Evolutionary conservation across 345 rosid species (phyloP).

Genomic region (Melaleuca alternifolia): DNA sequence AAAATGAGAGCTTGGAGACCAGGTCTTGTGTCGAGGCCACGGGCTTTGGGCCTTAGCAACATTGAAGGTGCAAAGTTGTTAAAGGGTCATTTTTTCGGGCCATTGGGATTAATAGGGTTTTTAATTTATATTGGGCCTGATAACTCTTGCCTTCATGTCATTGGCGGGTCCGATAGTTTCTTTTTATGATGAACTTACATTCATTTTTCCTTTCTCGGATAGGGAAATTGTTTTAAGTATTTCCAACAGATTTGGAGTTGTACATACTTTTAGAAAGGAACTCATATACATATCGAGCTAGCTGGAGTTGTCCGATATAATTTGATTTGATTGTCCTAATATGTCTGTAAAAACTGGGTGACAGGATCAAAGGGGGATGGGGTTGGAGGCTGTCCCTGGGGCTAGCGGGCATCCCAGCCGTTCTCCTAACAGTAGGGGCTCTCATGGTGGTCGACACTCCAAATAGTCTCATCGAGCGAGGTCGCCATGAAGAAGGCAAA

Average conservation of each 20-base stretch:
- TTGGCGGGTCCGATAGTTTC: not conserved
- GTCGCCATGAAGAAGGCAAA: constrained; percentile 74
- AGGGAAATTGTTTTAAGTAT: too few relatives aligned
- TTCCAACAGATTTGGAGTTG: too few relatives aligned
- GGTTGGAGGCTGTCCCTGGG: constrained; percentile 96
- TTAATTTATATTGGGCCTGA: not conserved
- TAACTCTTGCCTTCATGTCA: not conserved
- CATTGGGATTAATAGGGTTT: not conserved
- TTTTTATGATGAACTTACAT: too few relatives aligned
- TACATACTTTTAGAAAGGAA: not conserved
- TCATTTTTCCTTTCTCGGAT: too few relatives aligned
- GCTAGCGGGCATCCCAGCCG: constrained; percentile 87
- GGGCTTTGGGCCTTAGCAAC: too few relatives aligned
- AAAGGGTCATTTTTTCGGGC: not conserved
- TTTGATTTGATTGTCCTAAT: not conserved
- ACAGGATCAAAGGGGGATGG: constrained; percentile 73
- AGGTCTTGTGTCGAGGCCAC: too few relatives aligned
- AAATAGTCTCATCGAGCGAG: constrained; percentile 87
- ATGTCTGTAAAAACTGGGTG: not conserved
- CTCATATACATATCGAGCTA: not conserved
- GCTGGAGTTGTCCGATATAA: too few relatives aligned
- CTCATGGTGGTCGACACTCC: constrained; percentile 82
- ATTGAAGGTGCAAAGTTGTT: too few relatives aligned
- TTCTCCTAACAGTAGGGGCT: constrained; percentile 69
- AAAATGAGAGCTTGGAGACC: not conserved